A percentile compares a stretch with the other conserved stretches of the same genome.
phyloP scores from a whole-genome alignment of 1,139 yeast species.

The Candida sp. region DNA sequence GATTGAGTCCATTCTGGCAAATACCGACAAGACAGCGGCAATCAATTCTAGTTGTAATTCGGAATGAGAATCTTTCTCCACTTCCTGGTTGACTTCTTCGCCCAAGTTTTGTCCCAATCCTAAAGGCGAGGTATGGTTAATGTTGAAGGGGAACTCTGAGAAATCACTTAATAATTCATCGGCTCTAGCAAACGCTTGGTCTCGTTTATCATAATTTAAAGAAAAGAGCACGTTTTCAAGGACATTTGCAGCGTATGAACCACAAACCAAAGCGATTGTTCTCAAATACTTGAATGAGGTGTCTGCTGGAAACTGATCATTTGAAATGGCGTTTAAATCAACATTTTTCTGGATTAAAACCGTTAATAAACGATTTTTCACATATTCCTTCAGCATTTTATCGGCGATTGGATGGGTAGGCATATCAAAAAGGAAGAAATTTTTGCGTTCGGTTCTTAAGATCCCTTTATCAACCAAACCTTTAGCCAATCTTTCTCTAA shows the following conservation, averaged over 20 bases:
- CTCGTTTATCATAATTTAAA: slow-evolving; percentile 85
- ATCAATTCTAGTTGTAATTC: slow-evolving; percentile 83
- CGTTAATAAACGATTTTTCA: slow-evolving; percentile 68
- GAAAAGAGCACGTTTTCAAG: slow-evolving; percentile 83
- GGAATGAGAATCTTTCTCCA: slow-evolving; percentile 49
- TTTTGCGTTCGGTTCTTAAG: slow-evolving; percentile 91
- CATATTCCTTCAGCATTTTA: slow-evolving; percentile 73
- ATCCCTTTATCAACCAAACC: slow-evolving; percentile 99
- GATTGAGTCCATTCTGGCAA: slow-evolving; percentile 57
- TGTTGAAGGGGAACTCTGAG: slow-evolving; percentile 81
- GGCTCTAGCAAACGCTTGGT: slow-evolving; percentile 88
- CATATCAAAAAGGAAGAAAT: slow-evolving; percentile 93
- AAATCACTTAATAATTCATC: slow-evolving; percentile 84
- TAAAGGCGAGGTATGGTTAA: slow-evolving; percentile 51
- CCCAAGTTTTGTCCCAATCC: slow-evolving; percentile 79
- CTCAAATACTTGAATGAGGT: slow-evolving; percentile 73
- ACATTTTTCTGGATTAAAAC: slow-evolving; percentile 70
- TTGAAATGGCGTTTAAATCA: slow-evolving; percentile 45
- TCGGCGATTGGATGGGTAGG: slow-evolving; percentile 98
- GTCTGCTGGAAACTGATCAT: slow-evolving; percentile 64
- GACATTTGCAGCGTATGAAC: slow-evolving; percentile 94
- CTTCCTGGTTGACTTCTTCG: slow-evolving; percentile 64
- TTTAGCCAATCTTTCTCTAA: slow-evolving; percentile 92
- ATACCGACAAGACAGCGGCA: slow-evolving; percentile 77
- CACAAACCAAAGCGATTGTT: slow-evolving; percentile 79